Evolutionary conservation across 768 basidiomycete genomes (phyloP), one percentile per base, ranked within the genome.

Genomic region (Agaricus blazei): DNA sequence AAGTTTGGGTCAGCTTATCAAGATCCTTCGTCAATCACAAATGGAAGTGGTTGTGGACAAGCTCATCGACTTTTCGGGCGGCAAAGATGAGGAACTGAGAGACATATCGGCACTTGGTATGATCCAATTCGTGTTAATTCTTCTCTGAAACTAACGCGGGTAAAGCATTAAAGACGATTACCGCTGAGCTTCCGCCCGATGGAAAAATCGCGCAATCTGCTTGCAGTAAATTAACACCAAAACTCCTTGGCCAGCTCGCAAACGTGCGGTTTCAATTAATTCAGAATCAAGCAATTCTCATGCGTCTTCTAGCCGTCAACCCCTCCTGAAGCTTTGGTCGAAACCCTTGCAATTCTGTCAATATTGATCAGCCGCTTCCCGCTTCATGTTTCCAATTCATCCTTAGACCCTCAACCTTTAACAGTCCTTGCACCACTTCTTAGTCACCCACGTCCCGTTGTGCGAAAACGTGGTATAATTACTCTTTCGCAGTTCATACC

Each of bases 41-140:
- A 87, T 96, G 83, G 87, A 90, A 63, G 72, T 81, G 48, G 90
- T 97, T 26, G 86, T 98, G 48, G 93, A 98, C 68, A 88, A 87
- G 61, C 79, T 99, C 48, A 90, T 96, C 60, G 83, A 86, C 50
- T 90, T 90, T 63, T 91, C 91, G 0, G 81, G 83, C 19, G 87
- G 88, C 24, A 84, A 89, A 65, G 93, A 98, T 52, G 95, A 98
- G 63, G 94, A 97, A 62, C 74, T 96, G 51, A 78, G 97, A 57
- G 95, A 98, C 73, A 94, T 99, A 52, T 93, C 95, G 8, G 88
- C 88, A 43, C 81, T 98, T 53, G 96, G 95, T 97, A 49, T 55
- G 79, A 60, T 41, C 11, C 27, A 11, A 24, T 7, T 19, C 31
- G 9, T 19, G 26, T 12, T 36, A 2, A 26, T 23, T 61, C 93